Evolutionary conservation across 352 stramenopile genomes (phyloP), one percentile per base, ranked within the genome.

Genomic region (Globisporangium takayamanum): DNA sequence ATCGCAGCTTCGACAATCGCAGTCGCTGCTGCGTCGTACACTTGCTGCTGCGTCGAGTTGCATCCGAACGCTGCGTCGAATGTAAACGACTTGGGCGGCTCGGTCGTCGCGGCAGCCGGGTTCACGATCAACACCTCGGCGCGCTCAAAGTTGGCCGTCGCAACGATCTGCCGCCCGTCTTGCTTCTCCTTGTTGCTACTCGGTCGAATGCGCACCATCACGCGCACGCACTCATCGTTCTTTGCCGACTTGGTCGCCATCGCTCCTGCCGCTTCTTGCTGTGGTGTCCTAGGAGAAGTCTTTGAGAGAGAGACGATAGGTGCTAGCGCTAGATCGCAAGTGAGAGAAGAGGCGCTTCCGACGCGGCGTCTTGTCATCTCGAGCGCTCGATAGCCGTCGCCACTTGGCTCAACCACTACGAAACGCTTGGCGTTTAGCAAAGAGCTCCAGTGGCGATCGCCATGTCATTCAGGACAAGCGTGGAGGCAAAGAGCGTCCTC

Each of bases 61-160:
- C 89, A 71, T 10, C 83, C 94, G 60, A 99, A 98, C 0, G 98
- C 93, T 5, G 94, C 89, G 73, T 99, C 97, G 51, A 99, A 98
- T 37, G 96, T 97, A 74, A 99, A 99, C 33, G 74, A 90, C 65
- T 98, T 99, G 15, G 90, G 87, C 7, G 85, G 80, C 52, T 97
- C 90, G 1, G 72, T 76, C 25, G 73, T 61, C 5, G 70, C 70
- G 0, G 65, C 79, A 44, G 80, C 78, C 2, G 89, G 91, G 67
- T 98, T 97, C 3, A 84, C 41, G 42, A 98, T 77, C 53, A 83
- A 80, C 60, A 98, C 89, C 50, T 97, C 76, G 12, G 88, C 90
- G 41, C 82, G 84, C 51, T 97, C 80, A 60, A 97, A 93, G 70
- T 97, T 89, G 55, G 88, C 91, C 22, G 83, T 90, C 7, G 87